Conservation (phyloP, 2,329 filamentous ascomycete genomes). For the Aspergillus novofumigatus region DNA sequence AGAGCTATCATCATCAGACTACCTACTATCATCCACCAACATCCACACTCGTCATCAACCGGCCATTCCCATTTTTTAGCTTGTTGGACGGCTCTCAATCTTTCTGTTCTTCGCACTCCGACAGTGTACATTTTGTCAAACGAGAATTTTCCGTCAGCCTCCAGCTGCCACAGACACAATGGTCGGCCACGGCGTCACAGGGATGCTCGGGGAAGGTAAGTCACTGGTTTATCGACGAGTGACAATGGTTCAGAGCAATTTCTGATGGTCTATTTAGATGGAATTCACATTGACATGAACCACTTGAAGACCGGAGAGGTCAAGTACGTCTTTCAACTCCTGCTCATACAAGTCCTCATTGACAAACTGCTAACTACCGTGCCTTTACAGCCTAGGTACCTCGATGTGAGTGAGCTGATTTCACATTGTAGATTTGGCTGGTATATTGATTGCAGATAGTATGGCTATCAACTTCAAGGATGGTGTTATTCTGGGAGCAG, state of each 20-base stretch:
- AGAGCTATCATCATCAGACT: conserved; percentile 12
- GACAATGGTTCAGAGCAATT: neutral
- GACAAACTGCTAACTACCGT: conserved; percentile 27
- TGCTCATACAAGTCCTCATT: neutral
- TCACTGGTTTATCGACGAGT: conserved; percentile 13
- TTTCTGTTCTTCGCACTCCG: conserved; percentile 2
- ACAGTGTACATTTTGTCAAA: conserved; percentile 1
- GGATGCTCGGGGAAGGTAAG: conserved; percentile 44
- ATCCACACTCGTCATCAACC: neutral
- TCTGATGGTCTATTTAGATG: conserved; percentile 60
- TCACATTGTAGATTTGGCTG: conserved; percentile 10
- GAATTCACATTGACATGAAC: conserved; percentile 98
- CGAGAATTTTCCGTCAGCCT: neutral
- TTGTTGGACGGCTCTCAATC: neutral
- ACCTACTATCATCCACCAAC: neutral
- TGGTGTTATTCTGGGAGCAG: conserved; percentile 92
- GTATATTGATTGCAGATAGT: conserved; percentile 46
- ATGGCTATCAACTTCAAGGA: conserved; percentile 99
- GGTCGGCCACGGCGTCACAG: conserved; percentile 38
- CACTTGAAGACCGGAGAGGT: conserved; percentile 98
- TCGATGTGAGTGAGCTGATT: conserved; percentile 69
- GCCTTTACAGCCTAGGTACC: conserved; percentile 71
- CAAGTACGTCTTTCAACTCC: conserved; percentile 64
- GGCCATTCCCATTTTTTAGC: neutral
- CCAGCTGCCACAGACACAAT: conserved; percentile 24